Conservation (phyloP, 306 rosid genomes). For the Rubus idaeus region DNA sequence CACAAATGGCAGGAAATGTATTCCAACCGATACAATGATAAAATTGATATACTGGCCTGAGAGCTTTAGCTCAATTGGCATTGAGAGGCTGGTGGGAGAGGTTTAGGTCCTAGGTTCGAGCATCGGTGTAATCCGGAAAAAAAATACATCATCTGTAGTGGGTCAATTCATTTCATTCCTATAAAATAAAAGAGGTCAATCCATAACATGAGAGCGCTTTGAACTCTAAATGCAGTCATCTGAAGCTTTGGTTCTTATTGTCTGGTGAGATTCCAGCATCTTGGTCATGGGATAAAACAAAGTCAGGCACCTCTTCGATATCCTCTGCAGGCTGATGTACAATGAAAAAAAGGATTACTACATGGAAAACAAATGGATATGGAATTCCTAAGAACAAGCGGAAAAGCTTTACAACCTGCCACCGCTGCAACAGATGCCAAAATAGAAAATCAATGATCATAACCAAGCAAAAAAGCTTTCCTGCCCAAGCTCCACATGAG, state of each 20-base stretch:
- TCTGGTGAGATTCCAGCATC: slow-evolving; percentile 24
- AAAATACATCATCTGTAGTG: background rate
- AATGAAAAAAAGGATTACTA: slow-evolving; percentile 9
- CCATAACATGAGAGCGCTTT: background rate
- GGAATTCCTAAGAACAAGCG: slow-evolving; percentile 9
- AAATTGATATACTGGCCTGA: background rate
- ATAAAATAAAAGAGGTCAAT: background rate
- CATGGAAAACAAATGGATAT: background rate
- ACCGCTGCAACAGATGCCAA: slow-evolving; percentile 67
- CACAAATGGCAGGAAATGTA: background rate
- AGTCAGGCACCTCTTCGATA: slow-evolving; percentile 61
- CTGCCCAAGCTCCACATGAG: slow-evolving; percentile 86
- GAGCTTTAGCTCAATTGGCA: background rate
- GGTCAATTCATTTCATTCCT: background rate
- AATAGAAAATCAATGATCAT: slow-evolving; percentile 78
- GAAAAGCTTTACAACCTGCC: slow-evolving; percentile 50
- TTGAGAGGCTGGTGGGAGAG: background rate
- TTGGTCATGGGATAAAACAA: slow-evolving; percentile 34
- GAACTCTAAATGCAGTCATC: background rate
- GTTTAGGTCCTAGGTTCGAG: background rate
- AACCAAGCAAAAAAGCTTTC: slow-evolving; percentile 84
- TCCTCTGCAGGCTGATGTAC: slow-evolving; percentile 60
- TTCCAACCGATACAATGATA: background rate
- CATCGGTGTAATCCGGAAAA: background rate
- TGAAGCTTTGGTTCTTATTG: background rate